These are phyloP conservation scores for Coniochaeta sp. DNA, from an alignment of 2,329 filamentous ascomycete species.

Conservation along the genomic window DNA sequence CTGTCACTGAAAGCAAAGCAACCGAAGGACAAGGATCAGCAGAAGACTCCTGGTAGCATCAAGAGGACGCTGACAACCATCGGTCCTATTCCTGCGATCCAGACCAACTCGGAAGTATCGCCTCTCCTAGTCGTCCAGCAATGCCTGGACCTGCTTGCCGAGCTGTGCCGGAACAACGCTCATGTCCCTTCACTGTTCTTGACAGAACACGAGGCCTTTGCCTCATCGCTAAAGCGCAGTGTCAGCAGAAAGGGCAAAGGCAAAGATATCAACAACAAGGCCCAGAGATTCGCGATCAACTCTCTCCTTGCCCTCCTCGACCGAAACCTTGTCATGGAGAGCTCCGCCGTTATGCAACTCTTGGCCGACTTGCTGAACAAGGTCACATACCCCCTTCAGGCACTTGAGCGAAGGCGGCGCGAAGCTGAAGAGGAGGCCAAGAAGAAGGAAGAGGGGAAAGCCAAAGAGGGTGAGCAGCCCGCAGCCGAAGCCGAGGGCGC, in stretches of 20 bases:
- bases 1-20: constrained; percentile 87
- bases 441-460: constrained; percentile 39
- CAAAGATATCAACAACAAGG: constrained; percentile 68
- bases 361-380: constrained; percentile 80
- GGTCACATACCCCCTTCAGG: constrained; percentile 79
- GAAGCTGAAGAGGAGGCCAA: constrained; percentile 53
- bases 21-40: constrained; percentile 58
- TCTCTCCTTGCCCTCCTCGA: constrained; percentile 82
- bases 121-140: constrained; percentile 94
- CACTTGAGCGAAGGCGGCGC: constrained; percentile 75
- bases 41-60: constrained; percentile 71
- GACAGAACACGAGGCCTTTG: constrained; percentile 78
- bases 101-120: constrained; percentile 77
- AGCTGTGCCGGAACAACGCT: constrained; percentile 75
- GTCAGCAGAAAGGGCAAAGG: constrained; percentile 82
- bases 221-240: constrained; percentile 67
- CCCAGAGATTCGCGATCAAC: constrained; percentile 85
- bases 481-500: constrained; percentile 6
- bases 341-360: constrained; percentile 92
- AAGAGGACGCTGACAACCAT: constrained; percentile 66
- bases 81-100: constrained; percentile 30
- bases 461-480: constrained; percentile 27
- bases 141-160: constrained; percentile 77
- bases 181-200: constrained; percentile 89
- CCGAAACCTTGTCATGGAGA: constrained; percentile 93